Base-by-base conservation (phyloP, 345 rosid species). In the Theobroma cacao region DNA sequence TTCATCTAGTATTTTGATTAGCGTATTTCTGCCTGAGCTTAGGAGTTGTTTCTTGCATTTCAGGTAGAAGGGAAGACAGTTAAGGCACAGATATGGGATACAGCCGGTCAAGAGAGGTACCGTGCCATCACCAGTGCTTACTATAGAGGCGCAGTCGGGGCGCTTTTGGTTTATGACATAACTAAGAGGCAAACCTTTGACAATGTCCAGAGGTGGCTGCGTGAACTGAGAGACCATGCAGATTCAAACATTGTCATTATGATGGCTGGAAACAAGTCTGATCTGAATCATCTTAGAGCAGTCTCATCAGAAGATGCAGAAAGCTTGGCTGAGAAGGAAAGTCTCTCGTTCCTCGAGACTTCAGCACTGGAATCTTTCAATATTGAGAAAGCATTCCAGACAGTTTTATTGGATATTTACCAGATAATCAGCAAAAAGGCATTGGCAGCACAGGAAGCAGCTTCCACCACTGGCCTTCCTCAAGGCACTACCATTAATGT, bases 81-180 rank as follows among this genome's bases (percentile, higher is more conserved):
- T 0, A 91, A 91, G 86, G 92, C 94, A 66, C 94, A 91, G 66
- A 91, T 91, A 82, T 91, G 92, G 94, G 94, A 91, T 75, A 91
- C 92, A 0, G 94, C 92, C 0, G 94, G 94, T 12, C 92, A 91
- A 59, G 94, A 91, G 80, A 77, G 92, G 84, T 91, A 91, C 77
- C 83, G 94, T 7, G 92, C 94, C 34, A 89, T 91, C 77, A 91
- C 94, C 47, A 91, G 92, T 59, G 94, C 94, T 4, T 91, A 91
- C 85, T 91, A 91, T 74, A 82, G 94, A 45, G 94, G 94, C 2
- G 91, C 92, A 11, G 94, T 91, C 20, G 94, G 94, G 58, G 94
- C 92, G 0, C 89, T 91, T 31, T 58, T 91, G 30, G 91, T 91
- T 81, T 91, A 86, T 22, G 94, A 91, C 82, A 89, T 89, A 80